Conservation (phyloP, 2,329 filamentous ascomycete genomes). For the Talaromyces sp. region DNA sequence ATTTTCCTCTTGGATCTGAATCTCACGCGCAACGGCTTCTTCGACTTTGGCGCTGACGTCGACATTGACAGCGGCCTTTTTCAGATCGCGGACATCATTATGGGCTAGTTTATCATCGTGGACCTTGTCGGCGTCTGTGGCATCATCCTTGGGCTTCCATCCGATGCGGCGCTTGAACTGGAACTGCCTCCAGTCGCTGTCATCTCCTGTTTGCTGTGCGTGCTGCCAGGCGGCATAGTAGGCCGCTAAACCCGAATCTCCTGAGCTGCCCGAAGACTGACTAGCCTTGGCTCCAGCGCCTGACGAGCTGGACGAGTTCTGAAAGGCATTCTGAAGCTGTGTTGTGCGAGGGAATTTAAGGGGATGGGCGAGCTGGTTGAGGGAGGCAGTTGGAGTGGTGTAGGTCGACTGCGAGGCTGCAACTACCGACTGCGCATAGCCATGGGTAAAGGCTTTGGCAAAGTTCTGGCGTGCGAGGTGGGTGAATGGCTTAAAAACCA, state of each 20-base stretch:
- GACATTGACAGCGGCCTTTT: constrained; percentile 46
- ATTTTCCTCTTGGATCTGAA: constrained; percentile 55
- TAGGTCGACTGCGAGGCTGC: constrained; percentile 84
- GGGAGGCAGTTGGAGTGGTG: constrained; percentile 54
- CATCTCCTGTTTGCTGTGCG: constrained; percentile 61
- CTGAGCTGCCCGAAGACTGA: constrained; percentile 49
- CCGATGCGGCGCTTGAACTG: constrained; percentile 84
- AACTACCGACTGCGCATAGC: constrained; percentile 96
- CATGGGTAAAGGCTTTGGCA: constrained; percentile 93
- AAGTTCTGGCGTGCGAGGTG: constrained; percentile 95
- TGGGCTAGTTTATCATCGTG: constrained; percentile 34
- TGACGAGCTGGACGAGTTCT: constrained; percentile 50
- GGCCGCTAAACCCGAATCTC: constrained; percentile 70
- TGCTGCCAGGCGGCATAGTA: constrained; percentile 90
- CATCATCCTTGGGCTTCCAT: constrained; percentile 62
- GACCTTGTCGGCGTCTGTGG: constrained; percentile 24
- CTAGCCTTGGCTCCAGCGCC: constrained; percentile 50
- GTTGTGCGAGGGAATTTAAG: constrained; percentile 49
- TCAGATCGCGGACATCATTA: constrained; percentile 52
- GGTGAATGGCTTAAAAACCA: constrained; percentile 67
- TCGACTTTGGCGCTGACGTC: constrained; percentile 70
- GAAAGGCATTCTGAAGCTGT: constrained; percentile 73
- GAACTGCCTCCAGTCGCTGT: constrained; percentile 86
- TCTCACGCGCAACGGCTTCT: constrained; percentile 75
- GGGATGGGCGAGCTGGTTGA: constrained; percentile 49